These are phyloP conservation scores for Metrosideros polymorpha DNA, from an alignment of 441 rosid species.

Conservation along the genomic window DNA sequence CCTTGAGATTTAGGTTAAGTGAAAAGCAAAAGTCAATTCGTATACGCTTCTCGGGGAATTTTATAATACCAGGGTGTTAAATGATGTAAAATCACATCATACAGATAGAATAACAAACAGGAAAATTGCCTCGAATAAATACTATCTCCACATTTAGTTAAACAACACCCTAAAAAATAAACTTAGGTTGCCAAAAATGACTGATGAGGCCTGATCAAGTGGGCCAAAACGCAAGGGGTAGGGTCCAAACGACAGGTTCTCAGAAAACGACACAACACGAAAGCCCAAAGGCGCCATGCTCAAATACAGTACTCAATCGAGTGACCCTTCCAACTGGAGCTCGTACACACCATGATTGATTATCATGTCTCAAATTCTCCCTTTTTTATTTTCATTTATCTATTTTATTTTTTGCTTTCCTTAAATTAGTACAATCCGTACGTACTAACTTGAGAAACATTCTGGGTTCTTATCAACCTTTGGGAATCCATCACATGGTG, in stretches of 20 bases:
- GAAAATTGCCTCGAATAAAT: not conserved
- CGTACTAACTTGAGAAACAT: not conserved
- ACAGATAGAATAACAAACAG: not conserved
- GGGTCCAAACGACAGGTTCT: not conserved
- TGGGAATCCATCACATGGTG: not conserved
- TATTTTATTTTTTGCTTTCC: not conserved
- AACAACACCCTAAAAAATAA: not conserved
- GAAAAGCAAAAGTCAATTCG: rapidly evolving
- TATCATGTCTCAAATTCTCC: not conserved
- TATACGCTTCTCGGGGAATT: rapidly evolving
- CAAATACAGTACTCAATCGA: not conserved
- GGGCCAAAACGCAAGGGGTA: not conserved
- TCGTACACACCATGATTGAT: not conserved
- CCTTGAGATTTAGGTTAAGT: not conserved
- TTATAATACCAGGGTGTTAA: not conserved
- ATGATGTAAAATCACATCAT: not conserved
- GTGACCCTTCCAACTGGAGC: not conserved
- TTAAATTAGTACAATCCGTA: not conserved
- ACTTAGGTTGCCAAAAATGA: not conserved
- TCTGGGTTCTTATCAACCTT: not conserved
- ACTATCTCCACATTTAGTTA: not conserved
- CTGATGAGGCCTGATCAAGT: not conserved
- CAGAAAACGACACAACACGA: not conserved
- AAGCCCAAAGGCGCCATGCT: not conserved
- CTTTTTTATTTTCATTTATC: not conserved